Evolutionary conservation across 345 rosid genomes (phyloP).

Genomic region (Gossypium longicalyx): DNA sequence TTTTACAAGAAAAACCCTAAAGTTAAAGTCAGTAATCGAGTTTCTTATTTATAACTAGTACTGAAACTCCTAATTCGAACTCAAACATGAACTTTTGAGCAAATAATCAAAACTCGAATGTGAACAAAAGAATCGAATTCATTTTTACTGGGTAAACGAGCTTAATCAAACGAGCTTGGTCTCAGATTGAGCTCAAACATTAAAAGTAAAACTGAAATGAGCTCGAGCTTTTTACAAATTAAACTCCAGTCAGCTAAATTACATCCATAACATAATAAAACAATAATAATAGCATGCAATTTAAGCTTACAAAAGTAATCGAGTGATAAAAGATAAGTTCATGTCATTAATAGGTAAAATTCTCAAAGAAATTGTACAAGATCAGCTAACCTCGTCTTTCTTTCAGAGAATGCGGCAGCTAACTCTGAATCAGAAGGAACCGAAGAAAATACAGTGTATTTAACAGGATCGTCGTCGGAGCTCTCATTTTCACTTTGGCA

Average conservation of each 20-base stretch:
- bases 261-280: not conserved
- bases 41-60: not conserved
- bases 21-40: not conserved
- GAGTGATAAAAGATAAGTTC: not conserved
- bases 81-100: not conserved
- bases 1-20: not conserved
- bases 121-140: not conserved
- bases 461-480: conserved; percentile 29
- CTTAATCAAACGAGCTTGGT: not conserved
- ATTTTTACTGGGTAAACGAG: not conserved
- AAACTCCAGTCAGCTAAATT: not conserved
- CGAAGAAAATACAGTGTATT: conserved; percentile 22
- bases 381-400: conserved; percentile 52
- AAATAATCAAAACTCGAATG: not conserved
- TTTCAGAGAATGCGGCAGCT: conserved; percentile 52
- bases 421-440: conserved; percentile 70
- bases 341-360: not conserved
- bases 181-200: not conserved
- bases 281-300: not conserved
- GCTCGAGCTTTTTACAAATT: not conserved
- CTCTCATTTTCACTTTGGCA: conserved; percentile 43
- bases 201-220: not conserved
- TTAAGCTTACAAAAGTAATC: conserved; percentile 4
- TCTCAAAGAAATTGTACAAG: not conserved
- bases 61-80: not conserved